Conservation (phyloP, 148 eudicot genomes). For the Nyssa sinensis region DNA sequence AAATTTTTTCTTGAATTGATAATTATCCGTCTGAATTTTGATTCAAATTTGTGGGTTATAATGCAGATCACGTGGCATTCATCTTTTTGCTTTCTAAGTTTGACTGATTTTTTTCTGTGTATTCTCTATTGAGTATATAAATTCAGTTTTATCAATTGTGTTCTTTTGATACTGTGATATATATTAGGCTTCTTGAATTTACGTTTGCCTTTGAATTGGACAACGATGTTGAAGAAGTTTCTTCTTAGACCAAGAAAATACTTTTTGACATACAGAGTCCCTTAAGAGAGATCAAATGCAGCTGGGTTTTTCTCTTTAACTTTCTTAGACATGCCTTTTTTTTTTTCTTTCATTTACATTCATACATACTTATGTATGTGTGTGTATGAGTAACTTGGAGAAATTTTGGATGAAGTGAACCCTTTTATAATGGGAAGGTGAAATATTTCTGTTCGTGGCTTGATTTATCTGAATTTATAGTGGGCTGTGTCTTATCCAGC, state of each 20-base stretch:
- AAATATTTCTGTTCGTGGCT: neutral
- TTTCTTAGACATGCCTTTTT: neutral
- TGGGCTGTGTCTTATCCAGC: constrained; percentile 39
- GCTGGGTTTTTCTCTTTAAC: neutral
- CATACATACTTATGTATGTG: neutral
- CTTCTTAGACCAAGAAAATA: neutral
- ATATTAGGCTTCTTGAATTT: neutral
- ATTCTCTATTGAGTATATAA: neutral
- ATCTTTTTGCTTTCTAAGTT: neutral
- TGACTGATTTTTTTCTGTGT: neutral
- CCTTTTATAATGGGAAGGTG: neutral
- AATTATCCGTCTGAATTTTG: neutral
- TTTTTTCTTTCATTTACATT: neutral
- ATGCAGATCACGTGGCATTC: neutral
- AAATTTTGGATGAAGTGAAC: neutral
- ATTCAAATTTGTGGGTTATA: neutral
- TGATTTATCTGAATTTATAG: neutral
- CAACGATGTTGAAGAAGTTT: neutral
- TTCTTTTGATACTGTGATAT: neutral
- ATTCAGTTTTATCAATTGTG: neutral
- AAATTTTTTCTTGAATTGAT: neutral
- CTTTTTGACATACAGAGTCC: neutral
- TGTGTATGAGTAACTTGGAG: neutral
- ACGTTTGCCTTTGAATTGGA: neutral
- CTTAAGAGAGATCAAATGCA: neutral